Evolutionary conservation across 768 basidiomycete genomes (phyloP), one percentile per base, ranked within the genome.

Genomic region (Amanita rimosa): DNA sequence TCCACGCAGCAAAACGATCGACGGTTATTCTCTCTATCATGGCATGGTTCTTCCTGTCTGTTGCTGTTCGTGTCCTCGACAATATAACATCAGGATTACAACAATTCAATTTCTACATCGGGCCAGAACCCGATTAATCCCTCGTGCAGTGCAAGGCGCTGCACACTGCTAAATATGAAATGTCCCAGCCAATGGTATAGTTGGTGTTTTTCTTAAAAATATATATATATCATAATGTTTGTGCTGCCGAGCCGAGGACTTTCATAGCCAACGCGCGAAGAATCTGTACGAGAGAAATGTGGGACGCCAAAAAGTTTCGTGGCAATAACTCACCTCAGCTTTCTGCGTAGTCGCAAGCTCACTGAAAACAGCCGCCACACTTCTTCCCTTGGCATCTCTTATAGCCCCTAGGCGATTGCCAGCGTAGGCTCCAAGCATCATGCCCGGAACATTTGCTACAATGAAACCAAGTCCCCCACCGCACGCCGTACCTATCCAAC

Each of bases 341-440:
- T 89, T 94, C 71, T 93, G 85, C 44, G 68, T 69, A 2, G 79
- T 76, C 14, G 79, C 83, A 21, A 96, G 72, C 17, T 85, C 76
- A 40, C 71, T 66, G 62, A 97, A 97, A 14, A 96, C 93, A 7
- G 84, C 75, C 2, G 87, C 91, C 19, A 97, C 92, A 53, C 85
- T 85, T 73, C 89, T 91, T 8, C 93, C 87, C 68, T 97, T 97
- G 3, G 93, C 93, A 59, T 97, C 93, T 50, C 93, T 73, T 41
- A 97, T 72, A 3, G 92, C 90, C 37, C 93, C 93, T 24, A 96
- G 66, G n/a, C 89, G 72, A 60, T 93, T 95, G 0, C 93, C 93
- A 0, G 90, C 88, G 55, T 83, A 76, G 2, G 84, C 88, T 44
- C 93, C 93, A 16, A 93, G 72, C 68, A 93, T 75, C 11, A 90